These are phyloP conservation scores for Chytriomyces sp. DNA, from an alignment of 192 early-diverging fungal genomes.

Conservation along the genomic window DNA sequence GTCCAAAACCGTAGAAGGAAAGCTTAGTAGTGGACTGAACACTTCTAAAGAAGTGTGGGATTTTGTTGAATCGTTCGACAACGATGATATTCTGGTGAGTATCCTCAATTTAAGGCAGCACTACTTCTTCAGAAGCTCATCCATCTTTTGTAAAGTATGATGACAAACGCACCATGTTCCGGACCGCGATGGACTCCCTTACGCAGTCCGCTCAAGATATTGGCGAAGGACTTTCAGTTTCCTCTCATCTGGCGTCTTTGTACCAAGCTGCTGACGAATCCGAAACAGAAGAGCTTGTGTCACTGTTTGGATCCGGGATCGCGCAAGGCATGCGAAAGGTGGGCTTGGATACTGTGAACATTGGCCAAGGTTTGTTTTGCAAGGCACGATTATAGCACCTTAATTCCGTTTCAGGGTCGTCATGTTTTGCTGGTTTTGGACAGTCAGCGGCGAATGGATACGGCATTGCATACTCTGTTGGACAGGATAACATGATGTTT, in stretches of 20 bases:
- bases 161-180: constrained; percentile 50
- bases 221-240: not conserved
- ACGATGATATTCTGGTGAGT: constrained; percentile 62
- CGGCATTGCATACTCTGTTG: constrained; percentile 60
- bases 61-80: constrained; percentile 76
- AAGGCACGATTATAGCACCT: not conserved
- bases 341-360: constrained; percentile 5
- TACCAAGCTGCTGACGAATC: not conserved
- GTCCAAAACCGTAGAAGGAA: not conserved
- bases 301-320: not conserved
- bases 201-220: not conserved
- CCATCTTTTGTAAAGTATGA: constrained; percentile 44
- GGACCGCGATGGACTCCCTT: constrained; percentile 54
- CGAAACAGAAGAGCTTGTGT: constrained; percentile 3
- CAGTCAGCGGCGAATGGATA: constrained; percentile 51
- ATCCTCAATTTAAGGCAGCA: not conserved
- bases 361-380: not conserved
- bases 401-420: constrained; percentile 39
- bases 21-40: constrained; percentile 73
- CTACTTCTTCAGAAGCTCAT: not conserved
- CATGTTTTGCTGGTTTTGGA: constrained; percentile 61
- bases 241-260: not conserved
- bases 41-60: constrained; percentile 71
- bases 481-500: constrained; percentile 56
- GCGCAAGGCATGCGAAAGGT: not conserved